Evolutionary conservation across 345 rosid species (phyloP), one percentile per base, ranked within the genome.

Genomic region (Psidium friedrichsthalianum): DNA sequence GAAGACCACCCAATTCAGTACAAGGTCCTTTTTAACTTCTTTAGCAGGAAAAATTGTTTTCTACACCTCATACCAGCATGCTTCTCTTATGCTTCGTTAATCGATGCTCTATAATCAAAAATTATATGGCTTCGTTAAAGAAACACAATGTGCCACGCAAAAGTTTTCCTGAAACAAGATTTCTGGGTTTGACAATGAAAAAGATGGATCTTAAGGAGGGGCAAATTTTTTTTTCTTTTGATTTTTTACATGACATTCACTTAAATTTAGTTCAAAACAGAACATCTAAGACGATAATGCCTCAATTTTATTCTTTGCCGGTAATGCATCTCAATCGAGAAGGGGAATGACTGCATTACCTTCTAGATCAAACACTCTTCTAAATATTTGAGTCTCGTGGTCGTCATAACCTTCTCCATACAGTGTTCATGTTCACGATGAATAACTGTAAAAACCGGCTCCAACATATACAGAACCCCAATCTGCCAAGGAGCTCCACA

Each of bases 321-420:
- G 80, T 36, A 36, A 36, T 20, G 80, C 14, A 69, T 69, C 80
- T 36, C 80, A 36, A 69, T 36, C 13, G 7, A 69, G 80, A 69
- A 36, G n/a, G 80, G 80, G 47, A 36, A 69, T 36, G 47, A 11
- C 14, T 69, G 80, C 52, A 61, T 81, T 85, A 94, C 99, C 96
- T 97, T 94, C 83, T 97, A 98, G 88, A 97, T 92, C 91, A n/a
- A 97, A 88, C 85, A 94, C 91, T 86, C 95, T 94, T 83, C 91
- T 90, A 84, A 95, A 97, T 86, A 95, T 91, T 89, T 89, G 95
- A 90, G 98, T 90, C 97, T 87, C 57, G 95, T 29, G 6, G 92
- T 90, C 14, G 97, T 91, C 99, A 97, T 94, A 82, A 97, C 97
- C 87, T 90, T 93, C 90, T 95, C 98, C 99, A 97, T 8, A 94